Conservation (phyloP, 352 stramenopile genomes). For the Phytophthora fragariaefolia region DNA sequence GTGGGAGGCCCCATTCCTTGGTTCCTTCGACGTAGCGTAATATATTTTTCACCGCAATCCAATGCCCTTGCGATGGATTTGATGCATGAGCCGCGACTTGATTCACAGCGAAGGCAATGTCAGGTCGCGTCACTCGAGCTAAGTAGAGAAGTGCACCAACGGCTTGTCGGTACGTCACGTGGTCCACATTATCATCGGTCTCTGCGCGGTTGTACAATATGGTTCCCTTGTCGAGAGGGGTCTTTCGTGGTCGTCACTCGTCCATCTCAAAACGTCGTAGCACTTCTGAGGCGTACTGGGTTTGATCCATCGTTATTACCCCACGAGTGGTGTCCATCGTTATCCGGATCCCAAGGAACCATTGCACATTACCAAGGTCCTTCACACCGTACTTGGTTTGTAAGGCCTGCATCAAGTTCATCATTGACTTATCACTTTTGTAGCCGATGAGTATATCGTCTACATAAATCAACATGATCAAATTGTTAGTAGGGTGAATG, state of each 20-base stretch:
- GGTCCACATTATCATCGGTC: not conserved
- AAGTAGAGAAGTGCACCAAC: conserved; percentile 6
- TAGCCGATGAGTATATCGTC: no score
- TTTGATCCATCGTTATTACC: no score
- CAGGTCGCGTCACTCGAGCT: no score
- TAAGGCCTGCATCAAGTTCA: not conserved
- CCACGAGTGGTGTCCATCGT: no score
- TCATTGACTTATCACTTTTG: not conserved
- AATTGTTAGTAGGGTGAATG: conserved; percentile 1
- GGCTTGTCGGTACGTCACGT: conserved; percentile 5
- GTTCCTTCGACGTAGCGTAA: conserved; percentile 1
- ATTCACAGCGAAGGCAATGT: no score
- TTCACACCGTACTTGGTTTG: conserved; percentile 3
- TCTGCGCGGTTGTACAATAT: not conserved
- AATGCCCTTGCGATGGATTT: not conserved
- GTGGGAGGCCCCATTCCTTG: no score
- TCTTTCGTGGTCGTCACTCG: no score
- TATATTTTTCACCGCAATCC: not conserved
- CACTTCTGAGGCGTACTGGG: no score
- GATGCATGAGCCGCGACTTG: not conserved
- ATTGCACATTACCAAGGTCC: not conserved
- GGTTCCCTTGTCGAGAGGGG: not conserved
- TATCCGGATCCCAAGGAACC: conserved; percentile 15
- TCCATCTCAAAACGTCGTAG: no score
- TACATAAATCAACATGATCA: conserved; percentile 1